phyloP scores from a whole-genome alignment of 768 basidiomycete genomes.

The Suillus alpinus region DNA sequence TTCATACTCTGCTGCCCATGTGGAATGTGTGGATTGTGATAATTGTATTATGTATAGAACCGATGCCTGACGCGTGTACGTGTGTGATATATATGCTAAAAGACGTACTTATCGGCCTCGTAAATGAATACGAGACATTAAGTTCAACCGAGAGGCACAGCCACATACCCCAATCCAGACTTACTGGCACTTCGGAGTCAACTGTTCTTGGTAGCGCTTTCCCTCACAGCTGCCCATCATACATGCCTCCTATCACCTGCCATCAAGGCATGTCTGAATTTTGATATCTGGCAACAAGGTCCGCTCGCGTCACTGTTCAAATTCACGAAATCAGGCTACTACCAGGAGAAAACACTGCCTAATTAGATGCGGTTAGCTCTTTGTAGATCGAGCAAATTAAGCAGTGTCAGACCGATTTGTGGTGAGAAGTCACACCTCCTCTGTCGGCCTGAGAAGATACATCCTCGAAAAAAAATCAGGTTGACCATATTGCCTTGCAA shows the following conservation, averaged over 20 bases:
- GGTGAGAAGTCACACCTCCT: conserved; percentile 6
- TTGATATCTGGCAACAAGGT: background rate
- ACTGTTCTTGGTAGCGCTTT: background rate
- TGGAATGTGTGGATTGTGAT: no score
- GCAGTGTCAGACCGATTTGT: conserved; percentile 6
- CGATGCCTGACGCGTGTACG: background rate
- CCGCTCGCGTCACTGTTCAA: background rate
- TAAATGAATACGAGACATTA: background rate
- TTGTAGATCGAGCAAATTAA: background rate
- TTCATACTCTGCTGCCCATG: background rate
- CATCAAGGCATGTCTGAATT: background rate
- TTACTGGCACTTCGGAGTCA: no score
- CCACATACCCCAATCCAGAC: conserved; percentile 2
- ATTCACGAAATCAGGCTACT: background rate
- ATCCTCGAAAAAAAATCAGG: conserved; percentile 2
- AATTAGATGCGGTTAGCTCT: background rate
- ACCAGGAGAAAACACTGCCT: conserved; percentile 8
- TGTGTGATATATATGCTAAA: background rate
- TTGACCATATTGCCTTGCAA: background rate
- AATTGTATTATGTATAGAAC: no score
- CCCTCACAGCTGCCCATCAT: background rate
- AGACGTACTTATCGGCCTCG: background rate
- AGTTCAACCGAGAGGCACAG: background rate
- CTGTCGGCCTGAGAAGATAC: conserved; percentile 7
- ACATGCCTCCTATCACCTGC: background rate